Percentiles rank a stretch among this genome's conserved stretches.
Conservation (phyloP, 2,329 filamentous ascomycete species). For the Penicillium sp. region DNA sequence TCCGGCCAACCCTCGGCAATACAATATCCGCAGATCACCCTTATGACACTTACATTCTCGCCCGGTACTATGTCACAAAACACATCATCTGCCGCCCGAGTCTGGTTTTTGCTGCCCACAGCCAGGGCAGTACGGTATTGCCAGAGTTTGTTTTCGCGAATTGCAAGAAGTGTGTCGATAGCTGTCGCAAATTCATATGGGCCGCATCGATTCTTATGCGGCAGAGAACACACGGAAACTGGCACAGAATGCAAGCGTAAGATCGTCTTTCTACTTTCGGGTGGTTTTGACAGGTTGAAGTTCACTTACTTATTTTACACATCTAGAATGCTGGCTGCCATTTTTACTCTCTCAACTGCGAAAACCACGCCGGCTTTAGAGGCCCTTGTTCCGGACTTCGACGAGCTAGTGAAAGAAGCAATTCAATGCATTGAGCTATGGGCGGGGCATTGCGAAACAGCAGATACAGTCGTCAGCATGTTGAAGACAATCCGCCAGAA, state of each 20-base stretch:
- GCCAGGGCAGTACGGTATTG: background rate
- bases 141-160: slow-evolving; percentile 14
- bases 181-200: slow-evolving; percentile 19
- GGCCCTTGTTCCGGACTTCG: slow-evolving; percentile 17
- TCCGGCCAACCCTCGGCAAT: slow-evolving; percentile 16
- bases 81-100: slow-evolving; percentile 21
- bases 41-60: slow-evolving; percentile 17
- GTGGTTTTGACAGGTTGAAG: too few relatives aligned
- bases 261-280: background rate
- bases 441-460: slow-evolving; percentile 14
- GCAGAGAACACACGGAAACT: slow-evolving; percentile 16
- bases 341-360: slow-evolving; percentile 20
- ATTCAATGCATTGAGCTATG: slow-evolving; percentile 16
- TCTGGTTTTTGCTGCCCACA: slow-evolving; percentile 16
- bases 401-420: slow-evolving; percentile 13
- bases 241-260: slow-evolving; percentile 20
- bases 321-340: slow-evolving; percentile 16
- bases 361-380: slow-evolving; percentile 16
- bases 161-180: slow-evolving; percentile 17
- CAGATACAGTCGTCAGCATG: slow-evolving; percentile 17
- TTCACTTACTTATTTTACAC: background rate
- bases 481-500: slow-evolving; percentile 20
- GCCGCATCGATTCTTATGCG: slow-evolving; percentile 11
- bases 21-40: slow-evolving; percentile 4
- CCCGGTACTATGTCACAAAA: slow-evolving; percentile 18